Evolutionary conservation across 345 rosid genomes (phyloP).

Genomic region (Kandelia obovata): DNA sequence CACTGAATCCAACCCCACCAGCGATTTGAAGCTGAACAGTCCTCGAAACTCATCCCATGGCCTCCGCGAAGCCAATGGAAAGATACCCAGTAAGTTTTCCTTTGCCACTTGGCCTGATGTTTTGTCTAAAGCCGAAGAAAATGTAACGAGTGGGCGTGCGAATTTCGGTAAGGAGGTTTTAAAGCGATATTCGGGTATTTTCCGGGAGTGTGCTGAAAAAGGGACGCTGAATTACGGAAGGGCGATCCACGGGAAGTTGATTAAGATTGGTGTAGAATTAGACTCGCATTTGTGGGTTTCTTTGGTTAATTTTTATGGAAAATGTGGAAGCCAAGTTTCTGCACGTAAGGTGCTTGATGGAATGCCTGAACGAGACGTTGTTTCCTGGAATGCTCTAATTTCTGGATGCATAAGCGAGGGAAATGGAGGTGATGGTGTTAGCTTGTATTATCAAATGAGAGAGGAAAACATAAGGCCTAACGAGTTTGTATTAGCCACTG

Average conservation of each 20-base stretch:
- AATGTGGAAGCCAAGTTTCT: slow-evolving; percentile 26
- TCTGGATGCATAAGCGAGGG: slow-evolving; percentile 33
- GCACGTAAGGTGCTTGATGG: slow-evolving; percentile 35
- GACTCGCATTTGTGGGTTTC: slow-evolving; percentile 45
- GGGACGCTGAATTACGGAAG: slow-evolving; percentile 29
- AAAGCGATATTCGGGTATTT: slow-evolving; percentile 30
- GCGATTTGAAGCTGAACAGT: background rate
- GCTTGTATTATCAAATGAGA: slow-evolving; percentile 29
- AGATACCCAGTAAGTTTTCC: background rate
- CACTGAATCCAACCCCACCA: slow-evolving; percentile 3
- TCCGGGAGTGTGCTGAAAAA: slow-evolving; percentile 37
- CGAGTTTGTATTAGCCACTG: slow-evolving; percentile 32
- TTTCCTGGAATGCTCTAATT: slow-evolving; percentile 44
- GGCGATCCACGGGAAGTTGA: slow-evolving; percentile 27
- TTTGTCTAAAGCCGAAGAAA: background rate
- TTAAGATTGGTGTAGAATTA: slow-evolving; percentile 20
- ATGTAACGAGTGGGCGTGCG: background rate
- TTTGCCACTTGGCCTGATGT: background rate
- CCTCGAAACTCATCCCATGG: background rate
- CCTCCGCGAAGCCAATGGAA: background rate
- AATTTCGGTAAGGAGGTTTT: slow-evolving; percentile 14
- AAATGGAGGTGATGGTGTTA: slow-evolving; percentile 21
- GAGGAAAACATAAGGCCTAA: slow-evolving; percentile 38
- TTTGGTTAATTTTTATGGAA: slow-evolving; percentile 32
- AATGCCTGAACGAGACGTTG: slow-evolving; percentile 44